A percentile compares a stretch with the other conserved stretches of the same genome.
Evolutionary conservation across 345 rosid species (phyloP).

Genomic region (Syzygium aqueum): DNA sequence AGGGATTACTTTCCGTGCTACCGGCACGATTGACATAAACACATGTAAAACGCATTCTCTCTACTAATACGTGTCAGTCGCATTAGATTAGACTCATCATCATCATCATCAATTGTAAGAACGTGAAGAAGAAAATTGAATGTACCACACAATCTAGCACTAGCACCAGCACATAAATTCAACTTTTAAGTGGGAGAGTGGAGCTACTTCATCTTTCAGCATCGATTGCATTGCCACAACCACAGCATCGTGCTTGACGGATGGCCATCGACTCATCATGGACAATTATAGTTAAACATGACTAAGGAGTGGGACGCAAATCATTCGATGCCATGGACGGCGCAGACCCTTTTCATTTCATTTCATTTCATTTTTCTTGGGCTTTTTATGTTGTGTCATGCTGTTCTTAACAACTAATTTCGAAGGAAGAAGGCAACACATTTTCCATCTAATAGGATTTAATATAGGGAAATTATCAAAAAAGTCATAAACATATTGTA

Average conservation of each 20-base stretch:
- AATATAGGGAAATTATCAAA: neutral
- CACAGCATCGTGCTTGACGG: neutral
- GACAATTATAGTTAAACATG: neutral
- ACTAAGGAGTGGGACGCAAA: neutral
- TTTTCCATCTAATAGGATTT: neutral
- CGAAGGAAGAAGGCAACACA: neutral
- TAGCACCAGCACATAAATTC: neutral
- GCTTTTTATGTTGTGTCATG: neutral
- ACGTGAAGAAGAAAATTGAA: neutral
- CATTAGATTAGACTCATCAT: too few relatives aligned
- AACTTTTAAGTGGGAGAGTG: neutral
- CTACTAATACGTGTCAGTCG: too few relatives aligned
- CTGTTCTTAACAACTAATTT: neutral
- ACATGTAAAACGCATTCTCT: neutral
- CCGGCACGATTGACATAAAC: neutral
- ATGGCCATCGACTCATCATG: neutral
- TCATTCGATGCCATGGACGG: neutral
- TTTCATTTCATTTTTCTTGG: neutral
- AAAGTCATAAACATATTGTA: fast-evolving
- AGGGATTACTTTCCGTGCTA: neutral
- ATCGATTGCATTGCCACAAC: neutral
- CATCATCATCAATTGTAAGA: too few relatives aligned
- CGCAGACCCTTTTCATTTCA: neutral
- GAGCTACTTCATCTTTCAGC: neutral
- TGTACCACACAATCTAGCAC: neutral